Base-by-base conservation (phyloP, 441 rosid genomes). In the Theobroma grandiflorum region DNA sequence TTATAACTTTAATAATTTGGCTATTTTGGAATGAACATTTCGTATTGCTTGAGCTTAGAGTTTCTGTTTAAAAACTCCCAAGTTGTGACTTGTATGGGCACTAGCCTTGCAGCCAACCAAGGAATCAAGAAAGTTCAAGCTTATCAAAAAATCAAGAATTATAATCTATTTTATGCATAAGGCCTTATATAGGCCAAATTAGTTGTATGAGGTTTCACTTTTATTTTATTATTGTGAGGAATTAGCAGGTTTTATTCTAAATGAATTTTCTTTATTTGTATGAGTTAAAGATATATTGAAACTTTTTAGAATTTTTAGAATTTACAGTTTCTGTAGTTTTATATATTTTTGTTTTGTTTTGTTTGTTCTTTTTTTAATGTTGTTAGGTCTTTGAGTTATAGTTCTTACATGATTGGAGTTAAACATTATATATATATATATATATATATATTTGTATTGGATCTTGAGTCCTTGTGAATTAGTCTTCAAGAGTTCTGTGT, bases 111-210 rank as follows among this genome's bases (percentile, higher is more conserved):
- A 16, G 69, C 69, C 45, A 37, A 64, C 45, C 45, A 37, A 64
- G 69, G 45, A 61, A 37, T 64, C 45, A 16, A 37, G 45, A 37
- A 38, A 37, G 37, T 22, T 64, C 69, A 35, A 16, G 22, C 43
- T 37, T 64, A 64, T 64, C 26, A 6, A 37, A 58, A 55, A 58
- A 58, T 58, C 63, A 22, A 58, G 35, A 58, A 58, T 64, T 37
- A 64, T 64, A 63, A 63, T 35, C n/a, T 63, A 64, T 64, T 64
- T 37, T 22, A 64, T 64, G 22, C 45, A 16, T 64, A 64, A 63
- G n/a, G 6, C 47, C 45, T 64, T 37, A 6, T 26, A 64, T 16
- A 37, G 45, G 47, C 4, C 45, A 64, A 64, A 35, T 15, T 37
- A 35, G 68, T 16, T 15, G 42, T 37, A 37, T 64, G 6, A 63